Conservation (phyloP, 192 early-diverging fungal species). For the Linnemannia schmuckeri region DNA sequence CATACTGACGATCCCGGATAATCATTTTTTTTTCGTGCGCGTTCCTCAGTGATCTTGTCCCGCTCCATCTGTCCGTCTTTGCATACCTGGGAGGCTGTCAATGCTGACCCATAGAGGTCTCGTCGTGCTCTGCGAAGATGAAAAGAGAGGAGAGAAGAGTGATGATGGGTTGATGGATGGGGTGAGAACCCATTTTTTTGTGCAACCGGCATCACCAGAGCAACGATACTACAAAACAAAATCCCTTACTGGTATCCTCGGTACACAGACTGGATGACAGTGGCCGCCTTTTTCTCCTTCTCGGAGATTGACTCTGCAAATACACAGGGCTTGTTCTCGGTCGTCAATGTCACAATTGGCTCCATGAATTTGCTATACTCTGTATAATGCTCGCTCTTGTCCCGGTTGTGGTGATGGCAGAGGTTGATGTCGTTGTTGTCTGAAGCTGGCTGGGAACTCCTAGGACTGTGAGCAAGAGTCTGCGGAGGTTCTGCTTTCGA, state of each 20-base stretch:
- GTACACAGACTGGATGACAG: constrained; percentile 37
- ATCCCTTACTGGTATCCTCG: constrained; percentile 40
- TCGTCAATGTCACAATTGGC: neutral
- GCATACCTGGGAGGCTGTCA: constrained; percentile 42
- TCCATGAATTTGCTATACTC: neutral
- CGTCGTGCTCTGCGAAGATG: constrained; percentile 19
- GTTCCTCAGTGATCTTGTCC: neutral
- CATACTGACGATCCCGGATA: neutral
- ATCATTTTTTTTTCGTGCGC: neutral
- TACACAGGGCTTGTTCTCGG: neutral
- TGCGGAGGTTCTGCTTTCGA: neutral
- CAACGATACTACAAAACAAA: neutral
- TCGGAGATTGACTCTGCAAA: neutral
- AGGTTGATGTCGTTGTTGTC: neutral
- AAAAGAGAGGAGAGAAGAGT: neutral
- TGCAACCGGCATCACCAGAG: neutral
- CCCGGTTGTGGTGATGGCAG: neutral
- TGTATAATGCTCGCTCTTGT: neutral
- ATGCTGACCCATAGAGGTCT: constrained; percentile 29
- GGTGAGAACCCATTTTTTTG: neutral
- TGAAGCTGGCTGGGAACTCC: neutral
- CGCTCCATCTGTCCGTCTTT: neutral
- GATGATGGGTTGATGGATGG: neutral
- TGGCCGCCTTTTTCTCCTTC: constrained; percentile 24
- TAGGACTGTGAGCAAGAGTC: neutral